Percentiles rank a stretch among this genome's conserved stretches.
These are phyloP conservation scores for Neofusicoccum kwambonambiense DNA, from an alignment of 2,329 filamentous ascomycete species.

Conservation along the genomic window DNA sequence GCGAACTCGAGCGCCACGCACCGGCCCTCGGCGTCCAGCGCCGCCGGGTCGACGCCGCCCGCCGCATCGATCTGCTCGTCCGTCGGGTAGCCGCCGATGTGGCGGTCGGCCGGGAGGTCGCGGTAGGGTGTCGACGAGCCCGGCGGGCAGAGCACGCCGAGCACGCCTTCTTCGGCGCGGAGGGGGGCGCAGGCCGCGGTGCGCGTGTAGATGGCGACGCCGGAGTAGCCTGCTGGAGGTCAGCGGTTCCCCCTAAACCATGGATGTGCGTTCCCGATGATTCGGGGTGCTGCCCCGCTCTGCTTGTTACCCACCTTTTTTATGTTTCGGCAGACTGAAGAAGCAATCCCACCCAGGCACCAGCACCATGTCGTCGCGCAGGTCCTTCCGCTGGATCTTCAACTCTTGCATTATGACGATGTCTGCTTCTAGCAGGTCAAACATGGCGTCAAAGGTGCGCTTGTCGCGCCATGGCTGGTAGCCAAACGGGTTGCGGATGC, in stretches of 20 bases:
- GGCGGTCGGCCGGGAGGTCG: slow-evolving; percentile 69
- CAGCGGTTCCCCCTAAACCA: no score
- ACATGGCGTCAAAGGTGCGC: slow-evolving; percentile 67
- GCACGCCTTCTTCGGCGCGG: slow-evolving; percentile 89
- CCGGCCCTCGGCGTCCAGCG: slow-evolving; percentile 85
- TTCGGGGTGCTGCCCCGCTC: neutral
- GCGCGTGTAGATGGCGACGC: slow-evolving; percentile 93
- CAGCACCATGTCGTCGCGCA: slow-evolving; percentile 93
- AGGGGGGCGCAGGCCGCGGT: slow-evolving; percentile 82
- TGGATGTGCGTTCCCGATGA: no score
- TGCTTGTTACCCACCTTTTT: slow-evolving; percentile 67
- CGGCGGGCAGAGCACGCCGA: slow-evolving; percentile 73
- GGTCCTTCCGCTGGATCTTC: slow-evolving; percentile 91
- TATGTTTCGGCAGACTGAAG: slow-evolving; percentile 88
- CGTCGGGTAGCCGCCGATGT: slow-evolving; percentile 86
- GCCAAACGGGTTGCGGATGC: slow-evolving; percentile 54
- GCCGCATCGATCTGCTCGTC: slow-evolving; percentile 63
- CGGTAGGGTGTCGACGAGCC: slow-evolving; percentile 64
- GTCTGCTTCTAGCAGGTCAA: slow-evolving; percentile 86
- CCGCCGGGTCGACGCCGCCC: slow-evolving; percentile 62
- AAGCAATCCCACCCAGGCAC: slow-evolving; percentile 94
- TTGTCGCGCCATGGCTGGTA: slow-evolving; percentile 53
- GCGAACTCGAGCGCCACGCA: slow-evolving; percentile 91
- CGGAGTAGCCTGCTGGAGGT: slow-evolving; percentile 73
- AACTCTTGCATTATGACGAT: slow-evolving; percentile 94